phyloP scores from a whole-genome alignment of 2,329 filamentous ascomycete species.

The Arthroderma sp. region DNA sequence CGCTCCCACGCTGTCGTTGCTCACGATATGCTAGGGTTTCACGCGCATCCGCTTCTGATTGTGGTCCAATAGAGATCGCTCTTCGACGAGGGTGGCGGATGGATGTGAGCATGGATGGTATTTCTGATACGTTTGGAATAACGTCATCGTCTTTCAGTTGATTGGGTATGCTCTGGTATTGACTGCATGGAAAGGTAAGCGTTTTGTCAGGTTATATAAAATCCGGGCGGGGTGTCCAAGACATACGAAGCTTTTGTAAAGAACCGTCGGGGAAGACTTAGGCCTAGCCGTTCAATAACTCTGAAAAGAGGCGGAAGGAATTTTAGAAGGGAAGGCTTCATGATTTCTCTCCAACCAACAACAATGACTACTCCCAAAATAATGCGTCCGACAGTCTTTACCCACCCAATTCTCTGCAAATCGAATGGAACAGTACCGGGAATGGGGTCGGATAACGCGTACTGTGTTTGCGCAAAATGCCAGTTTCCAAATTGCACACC shows the following conservation, averaged over 20 bases:
- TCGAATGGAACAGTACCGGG: constrained; percentile 52
- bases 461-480: constrained; percentile 55
- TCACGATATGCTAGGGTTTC: constrained; percentile 89
- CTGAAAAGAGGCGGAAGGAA: constrained; percentile 77
- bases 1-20: constrained; percentile 48
- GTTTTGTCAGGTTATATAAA: constrained; percentile 4
- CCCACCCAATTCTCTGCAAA: constrained; percentile 52
- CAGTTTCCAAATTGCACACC: constrained; percentile 72
- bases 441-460: constrained; percentile 40
- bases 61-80: constrained; percentile 79
- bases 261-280: constrained; percentile 74
- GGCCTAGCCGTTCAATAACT: constrained; percentile 62
- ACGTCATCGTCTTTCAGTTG: constrained; percentile 71
- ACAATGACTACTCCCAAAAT: constrained; percentile 69
- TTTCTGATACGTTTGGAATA: constrained; percentile 75
- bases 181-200: constrained; percentile 34
- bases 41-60: constrained; percentile 92
- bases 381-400: constrained; percentile 53
- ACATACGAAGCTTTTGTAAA: constrained; percentile 70
- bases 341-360: constrained; percentile 78
- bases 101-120: constrained; percentile 67
- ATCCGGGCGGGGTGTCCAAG: not conserved
- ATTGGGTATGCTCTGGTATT: constrained; percentile 67
- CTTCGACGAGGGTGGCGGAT: constrained; percentile 68
- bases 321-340: constrained; percentile 71